Evolutionary conservation across 805 yeast genomes (phyloP).

Genomic region (Cyberlindnera euphorbiiphila): DNA sequence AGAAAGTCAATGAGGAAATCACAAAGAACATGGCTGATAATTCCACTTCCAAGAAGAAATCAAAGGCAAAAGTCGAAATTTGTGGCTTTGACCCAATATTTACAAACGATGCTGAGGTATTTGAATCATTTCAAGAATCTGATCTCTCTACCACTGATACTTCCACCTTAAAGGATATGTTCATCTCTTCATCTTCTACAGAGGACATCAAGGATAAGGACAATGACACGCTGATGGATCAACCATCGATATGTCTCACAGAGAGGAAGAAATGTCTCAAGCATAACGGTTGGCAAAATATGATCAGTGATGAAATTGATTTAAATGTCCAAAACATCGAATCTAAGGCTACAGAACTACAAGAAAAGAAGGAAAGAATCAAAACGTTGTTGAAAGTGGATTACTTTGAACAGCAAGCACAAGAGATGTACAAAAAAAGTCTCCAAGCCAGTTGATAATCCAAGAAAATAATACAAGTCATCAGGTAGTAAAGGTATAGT

Average conservation of each 20-base stretch:
- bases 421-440: background rate
- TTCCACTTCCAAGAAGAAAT: slow-evolving; percentile 16
- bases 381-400: slow-evolving; percentile 37
- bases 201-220: slow-evolving; percentile 5
- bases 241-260: slow-evolving; percentile 38
- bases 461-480: background rate
- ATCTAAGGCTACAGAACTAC: slow-evolving; percentile 18
- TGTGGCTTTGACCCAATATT: slow-evolving; percentile 48
- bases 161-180: slow-evolving; percentile 4
- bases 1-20: slow-evolving; percentile 26
- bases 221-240: slow-evolving; percentile 4
- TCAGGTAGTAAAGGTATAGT: background rate
- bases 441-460: too few relatives aligned
- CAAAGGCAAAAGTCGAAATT: slow-evolving; percentile 42
- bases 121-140: slow-evolving; percentile 19
- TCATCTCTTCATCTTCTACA: slow-evolving; percentile 2
- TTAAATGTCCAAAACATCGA: slow-evolving; percentile 30
- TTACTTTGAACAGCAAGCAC: slow-evolving; percentile 29
- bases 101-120: slow-evolving; percentile 7
- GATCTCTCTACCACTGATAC: slow-evolving; percentile 20
- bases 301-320: slow-evolving; percentile 35
- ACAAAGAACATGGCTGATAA: background rate
- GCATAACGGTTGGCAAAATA: slow-evolving; percentile 48
- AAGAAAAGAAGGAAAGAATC: slow-evolving; percentile 29
- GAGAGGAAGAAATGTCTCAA: slow-evolving; percentile 55